Evolutionary conservation across 2,329 filamentous ascomycete genomes (phyloP).

Genomic region (Monilinia vaccinii-corymbosi): DNA sequence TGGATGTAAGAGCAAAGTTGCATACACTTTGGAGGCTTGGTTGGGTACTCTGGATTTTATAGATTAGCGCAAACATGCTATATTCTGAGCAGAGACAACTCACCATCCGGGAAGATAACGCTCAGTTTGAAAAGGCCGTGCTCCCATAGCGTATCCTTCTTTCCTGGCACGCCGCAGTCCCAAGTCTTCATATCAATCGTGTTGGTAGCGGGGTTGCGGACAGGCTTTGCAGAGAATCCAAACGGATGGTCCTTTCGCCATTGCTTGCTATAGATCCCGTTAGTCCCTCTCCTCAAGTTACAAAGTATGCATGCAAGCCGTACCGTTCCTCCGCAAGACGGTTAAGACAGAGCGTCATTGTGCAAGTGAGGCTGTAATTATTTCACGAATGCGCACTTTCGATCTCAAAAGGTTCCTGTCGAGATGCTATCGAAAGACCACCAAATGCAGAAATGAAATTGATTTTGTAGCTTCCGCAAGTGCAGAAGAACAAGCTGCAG

Average conservation of each 20-base stretch:
- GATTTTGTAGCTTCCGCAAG: neutral
- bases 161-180: conserved; percentile 95
- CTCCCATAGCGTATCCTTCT: conserved; percentile 95
- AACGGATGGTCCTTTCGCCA: conserved; percentile 97
- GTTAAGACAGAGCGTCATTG: conserved; percentile 83
- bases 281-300: neutral
- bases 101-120: conserved; percentile 88
- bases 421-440: neutral
- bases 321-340: conserved; percentile 68
- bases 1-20: conserved; percentile 17
- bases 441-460: neutral
- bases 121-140: conserved; percentile 95
- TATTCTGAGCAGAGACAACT: conserved; percentile 27
- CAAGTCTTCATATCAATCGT: conserved; percentile 88
- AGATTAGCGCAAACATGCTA: conserved; percentile 18
- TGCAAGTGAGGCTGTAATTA: conserved; percentile 11
- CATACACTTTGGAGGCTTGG: conserved; percentile 97
- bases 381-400: neutral
- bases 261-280: conserved; percentile 50
- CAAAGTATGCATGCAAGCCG: neutral
- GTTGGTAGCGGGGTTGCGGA: conserved; percentile 61
- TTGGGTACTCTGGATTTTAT: conserved; percentile 71
- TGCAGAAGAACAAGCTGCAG: neutral
- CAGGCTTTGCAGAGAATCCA: conserved; percentile 88
- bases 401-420: neutral